Evolutionary conservation across 345 rosid species (phyloP), one percentile per base, ranked within the genome.

Genomic region (Abelmoschus esculentus): DNA sequence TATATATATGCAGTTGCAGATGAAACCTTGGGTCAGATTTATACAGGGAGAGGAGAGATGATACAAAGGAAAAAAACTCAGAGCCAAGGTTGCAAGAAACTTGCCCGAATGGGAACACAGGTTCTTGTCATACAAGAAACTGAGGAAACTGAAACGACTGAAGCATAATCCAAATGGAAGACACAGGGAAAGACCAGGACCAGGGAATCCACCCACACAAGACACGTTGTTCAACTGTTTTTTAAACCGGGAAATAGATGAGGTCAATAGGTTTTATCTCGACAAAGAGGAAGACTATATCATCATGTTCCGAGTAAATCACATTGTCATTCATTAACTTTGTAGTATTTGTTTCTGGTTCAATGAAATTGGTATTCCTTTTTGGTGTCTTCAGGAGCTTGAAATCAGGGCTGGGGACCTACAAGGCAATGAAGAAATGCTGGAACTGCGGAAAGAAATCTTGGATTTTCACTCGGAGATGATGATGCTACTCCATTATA

Each of bases 251-350:
- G 82, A 84, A 72, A 44, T 84, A 17, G 71, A 79, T 13, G 81
- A 84, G 66, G 70, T 81, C 54, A 75, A 77, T 2, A 19, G 50
- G 4, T 84, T 84, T 79, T 84, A 73, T 46, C 47, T 73, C 29
- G 83, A 81, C 34, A 81, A 84, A 67, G 85, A 84, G 64, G 83
- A 84, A 75, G 85, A 81, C 53, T 79, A 71, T 52, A 15, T 83
- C 52, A 81, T 83, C 75, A 28, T 73, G 55, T 69, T 79, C 60
- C 75, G 78, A 77, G 85, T 83, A 70, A 1, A 5, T 47, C 4
- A 14, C 2, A 49, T 49, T 4, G 5, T 14, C n/a, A 47, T 7
- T 5, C 1, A 52, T 4, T 19, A 19, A 42, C 13, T 8, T 42
- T 42, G 46, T 10, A 61, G 46, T 3, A 61, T 1, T 62, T 29